A percentile compares a stretch with the other conserved stretches of the same genome.
phyloP scores from a whole-genome alignment of 129 eudicot species.

The Helianthus tuberosus region DNA sequence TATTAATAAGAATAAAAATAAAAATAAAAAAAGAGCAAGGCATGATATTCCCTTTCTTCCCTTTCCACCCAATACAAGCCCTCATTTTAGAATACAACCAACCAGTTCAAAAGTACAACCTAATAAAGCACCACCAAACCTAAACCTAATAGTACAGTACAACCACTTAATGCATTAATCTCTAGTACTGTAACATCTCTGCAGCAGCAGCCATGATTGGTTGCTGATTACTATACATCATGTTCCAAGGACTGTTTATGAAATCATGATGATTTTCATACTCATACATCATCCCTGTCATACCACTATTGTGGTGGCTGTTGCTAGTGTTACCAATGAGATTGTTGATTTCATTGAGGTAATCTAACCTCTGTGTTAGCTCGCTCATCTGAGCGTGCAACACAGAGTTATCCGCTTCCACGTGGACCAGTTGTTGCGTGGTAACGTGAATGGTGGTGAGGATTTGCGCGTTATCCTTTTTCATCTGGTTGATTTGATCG shows the following conservation, averaged over 20 bases:
- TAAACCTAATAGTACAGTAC: constrained; percentile 16
- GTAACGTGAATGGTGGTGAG: constrained; percentile 49
- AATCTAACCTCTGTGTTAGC: constrained; percentile 67
- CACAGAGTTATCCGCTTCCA: constrained; percentile 84
- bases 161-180: neutral
- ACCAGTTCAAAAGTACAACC: constrained; percentile 30
- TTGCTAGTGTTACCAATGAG: constrained; percentile 29
- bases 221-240: constrained; percentile 62
- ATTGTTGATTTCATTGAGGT: constrained; percentile 66
- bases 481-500: constrained; percentile 57
- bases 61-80: constrained; percentile 1
- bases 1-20: neutral
- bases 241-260: constrained; percentile 56
- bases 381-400: constrained; percentile 80
- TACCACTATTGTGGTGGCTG: constrained; percentile 15
- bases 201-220: constrained; percentile 75
- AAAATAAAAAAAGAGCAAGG: neutral
- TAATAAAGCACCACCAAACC: constrained; percentile 31
- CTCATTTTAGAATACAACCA: constrained; percentile 15
- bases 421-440: constrained; percentile 52
- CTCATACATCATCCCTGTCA: constrained; percentile 38
- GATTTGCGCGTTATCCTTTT: constrained; percentile 75
- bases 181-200: constrained; percentile 64
- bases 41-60: neutral
- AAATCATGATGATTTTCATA: constrained; percentile 34